Percentiles rank a stretch among this genome's conserved stretches.
phyloP scores from a whole-genome alignment of 2,329 filamentous ascomycete genomes.

The Colletotrichum neosansevieriae region DNA sequence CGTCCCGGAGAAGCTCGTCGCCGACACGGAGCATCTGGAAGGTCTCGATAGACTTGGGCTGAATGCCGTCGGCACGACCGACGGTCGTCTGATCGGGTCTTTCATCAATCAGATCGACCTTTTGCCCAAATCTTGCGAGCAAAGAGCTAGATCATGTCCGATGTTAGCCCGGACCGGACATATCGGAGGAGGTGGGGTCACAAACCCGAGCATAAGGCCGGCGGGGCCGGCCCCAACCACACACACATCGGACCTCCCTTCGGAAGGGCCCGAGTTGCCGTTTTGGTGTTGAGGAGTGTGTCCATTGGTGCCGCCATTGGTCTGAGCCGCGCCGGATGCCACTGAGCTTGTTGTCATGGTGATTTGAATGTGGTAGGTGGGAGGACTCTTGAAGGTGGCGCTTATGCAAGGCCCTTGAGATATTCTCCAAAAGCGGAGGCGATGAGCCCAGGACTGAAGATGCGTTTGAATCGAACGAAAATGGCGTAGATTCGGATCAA shows the following conservation, averaged over 20 bases:
- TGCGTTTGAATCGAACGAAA: background rate
- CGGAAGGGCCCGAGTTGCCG: background rate
- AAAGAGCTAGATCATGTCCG: background rate
- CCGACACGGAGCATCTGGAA: constrained; percentile 29
- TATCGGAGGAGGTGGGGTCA: constrained; percentile 11
- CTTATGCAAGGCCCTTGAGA: background rate
- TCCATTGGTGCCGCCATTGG: background rate
- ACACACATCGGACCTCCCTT: constrained; percentile 26
- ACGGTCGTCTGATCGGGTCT: constrained; percentile 17
- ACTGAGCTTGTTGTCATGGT: constrained; percentile 23
- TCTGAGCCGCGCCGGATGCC: background rate
- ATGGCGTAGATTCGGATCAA: background rate
- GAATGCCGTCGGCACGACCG: constrained; percentile 28
- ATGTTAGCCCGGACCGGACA: background rate
- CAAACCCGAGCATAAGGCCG: constrained; percentile 35
- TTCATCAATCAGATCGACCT: constrained; percentile 25
- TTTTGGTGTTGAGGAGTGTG: background rate
- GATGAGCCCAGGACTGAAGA: background rate
- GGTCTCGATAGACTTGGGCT: constrained; percentile 32
- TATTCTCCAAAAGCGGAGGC: background rate
- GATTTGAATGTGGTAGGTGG: background rate
- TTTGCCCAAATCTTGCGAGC: constrained; percentile 30
- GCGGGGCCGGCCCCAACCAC: constrained; percentile 32
- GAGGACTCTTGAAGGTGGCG: background rate
- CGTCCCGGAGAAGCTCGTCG: constrained; percentile 22